Base-by-base conservation (phyloP, 352 stramenopile species). In the Phytopythium cucurbitacearum region DNA sequence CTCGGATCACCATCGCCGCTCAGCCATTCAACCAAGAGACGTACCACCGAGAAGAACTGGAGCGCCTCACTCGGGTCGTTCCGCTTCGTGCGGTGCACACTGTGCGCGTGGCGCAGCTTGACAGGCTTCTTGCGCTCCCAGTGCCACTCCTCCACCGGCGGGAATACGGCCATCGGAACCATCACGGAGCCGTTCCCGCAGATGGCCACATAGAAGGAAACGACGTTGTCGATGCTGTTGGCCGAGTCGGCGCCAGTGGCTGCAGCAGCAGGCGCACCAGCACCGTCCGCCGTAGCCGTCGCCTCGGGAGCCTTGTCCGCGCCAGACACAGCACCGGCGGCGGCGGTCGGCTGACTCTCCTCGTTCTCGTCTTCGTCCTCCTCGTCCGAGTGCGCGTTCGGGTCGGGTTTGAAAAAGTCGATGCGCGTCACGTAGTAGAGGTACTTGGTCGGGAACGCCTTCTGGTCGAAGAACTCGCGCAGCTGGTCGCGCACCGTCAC, bases 61-160 rank as follows among this genome's bases (percentile, higher is more conserved):
- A 93, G 57, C 28, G 83, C 83, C 50, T 93, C 79, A 48, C 47
- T 80, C 28, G 83, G 80, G 51, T 93, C 80, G 39, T 88, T 70
- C 50, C 71, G 62, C 58, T 89, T 87, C 33, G 60, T 66, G 40
- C 83, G 83, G 58, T 93, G 83, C 62, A 93, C 68, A 39, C 78
- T 90, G 62, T 89, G 79, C 7, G 83, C 83, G 52, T 93, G 83
- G 51, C 83, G 83, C 28, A 93, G 62, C 64, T 93, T 93, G 47
- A 93, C 73, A 0, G 60, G 61, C 59, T 93, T 93, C 72, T 93
- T 93, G 41, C 80, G 83, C 62, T 93, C 83, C 83, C 83, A 93
- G 69, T 93, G 83, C 74, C 65, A 87, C 38, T 80, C 60, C 51
- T 93, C 83, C 3, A 83, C 73, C 1, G 83, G 83, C 28, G 83